Conservation (phyloP, 768 basidiomycete species). For the Lactifluus echinatus region DNA sequence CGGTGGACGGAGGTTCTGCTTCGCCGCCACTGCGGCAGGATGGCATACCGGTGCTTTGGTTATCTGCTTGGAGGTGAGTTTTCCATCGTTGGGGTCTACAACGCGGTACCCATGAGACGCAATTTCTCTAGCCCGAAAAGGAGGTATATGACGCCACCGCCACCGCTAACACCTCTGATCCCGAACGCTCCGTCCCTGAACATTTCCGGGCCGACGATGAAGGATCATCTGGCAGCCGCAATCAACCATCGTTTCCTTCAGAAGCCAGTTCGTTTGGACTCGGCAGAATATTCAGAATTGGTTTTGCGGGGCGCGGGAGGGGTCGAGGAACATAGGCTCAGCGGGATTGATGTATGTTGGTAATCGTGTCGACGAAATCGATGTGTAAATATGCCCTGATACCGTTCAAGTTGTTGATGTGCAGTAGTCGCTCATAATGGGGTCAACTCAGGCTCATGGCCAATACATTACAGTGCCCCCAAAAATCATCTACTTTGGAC, state of each 20-base stretch:
- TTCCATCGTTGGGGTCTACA: neutral
- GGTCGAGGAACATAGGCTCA: neutral
- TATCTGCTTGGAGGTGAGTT: conserved; percentile 67
- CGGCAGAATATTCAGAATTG: conserved; percentile 39
- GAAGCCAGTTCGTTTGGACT: conserved; percentile 16
- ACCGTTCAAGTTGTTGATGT: neutral
- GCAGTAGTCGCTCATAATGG: neutral
- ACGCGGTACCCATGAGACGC: neutral
- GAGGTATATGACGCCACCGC: conserved; percentile 28
- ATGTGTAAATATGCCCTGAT: neutral
- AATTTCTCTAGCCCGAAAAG: conserved; percentile 26
- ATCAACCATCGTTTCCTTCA: conserved; percentile 15
- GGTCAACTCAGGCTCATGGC: neutral
- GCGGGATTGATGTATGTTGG: neutral
- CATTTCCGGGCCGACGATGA: conserved; percentile 18
- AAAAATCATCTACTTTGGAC: neutral
- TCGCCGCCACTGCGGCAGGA: conserved; percentile 72
- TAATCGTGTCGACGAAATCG: neutral
- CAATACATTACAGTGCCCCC: neutral
- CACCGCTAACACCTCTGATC: conserved; percentile 2
- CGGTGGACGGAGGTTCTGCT: conserved; percentile 53
- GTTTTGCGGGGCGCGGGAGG: conserved; percentile 48
- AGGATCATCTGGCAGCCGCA: conserved; percentile 16
- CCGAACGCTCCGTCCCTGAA: conserved; percentile 26
- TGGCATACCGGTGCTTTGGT: conserved; percentile 92